These are phyloP conservation scores for Colletotrichum higginsianum DNA, from an alignment of 2,329 filamentous ascomycete genomes.

Conservation along the genomic window DNA sequence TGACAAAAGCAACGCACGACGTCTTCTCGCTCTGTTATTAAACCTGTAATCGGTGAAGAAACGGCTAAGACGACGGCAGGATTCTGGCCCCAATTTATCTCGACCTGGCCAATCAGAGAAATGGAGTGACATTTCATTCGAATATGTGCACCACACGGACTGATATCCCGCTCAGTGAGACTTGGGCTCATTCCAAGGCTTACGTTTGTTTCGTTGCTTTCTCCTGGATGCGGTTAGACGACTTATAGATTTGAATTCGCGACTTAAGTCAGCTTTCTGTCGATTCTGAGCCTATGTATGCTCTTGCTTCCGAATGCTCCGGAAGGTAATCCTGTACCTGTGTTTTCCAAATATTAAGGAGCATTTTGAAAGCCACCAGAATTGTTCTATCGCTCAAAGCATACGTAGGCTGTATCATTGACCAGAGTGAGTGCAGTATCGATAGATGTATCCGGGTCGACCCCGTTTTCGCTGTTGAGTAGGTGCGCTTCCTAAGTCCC, in stretches of 20 bases:
- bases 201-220: background rate
- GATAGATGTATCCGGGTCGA: too few relatives aligned
- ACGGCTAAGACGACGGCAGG: background rate
- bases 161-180: background rate
- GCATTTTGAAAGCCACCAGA: background rate
- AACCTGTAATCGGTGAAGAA: background rate
- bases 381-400: background rate
- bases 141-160: background rate
- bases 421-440: background rate
- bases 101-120: constrained; percentile 29
- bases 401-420: too few relatives aligned
- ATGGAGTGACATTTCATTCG: constrained; percentile 38
- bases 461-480: too few relatives aligned
- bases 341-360: background rate
- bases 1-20: background rate
- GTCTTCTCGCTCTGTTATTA: background rate
- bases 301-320: background rate
- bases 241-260: background rate
- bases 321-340: background rate
- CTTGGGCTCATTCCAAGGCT: background rate
- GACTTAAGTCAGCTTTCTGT: too few relatives aligned
- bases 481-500: too few relatives aligned
- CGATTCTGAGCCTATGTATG: background rate
- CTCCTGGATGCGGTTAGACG: background rate
- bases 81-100: background rate